These are phyloP conservation scores for Delonix regia DNA, from an alignment of 306 rosid genomes.

Conservation along the genomic window DNA sequence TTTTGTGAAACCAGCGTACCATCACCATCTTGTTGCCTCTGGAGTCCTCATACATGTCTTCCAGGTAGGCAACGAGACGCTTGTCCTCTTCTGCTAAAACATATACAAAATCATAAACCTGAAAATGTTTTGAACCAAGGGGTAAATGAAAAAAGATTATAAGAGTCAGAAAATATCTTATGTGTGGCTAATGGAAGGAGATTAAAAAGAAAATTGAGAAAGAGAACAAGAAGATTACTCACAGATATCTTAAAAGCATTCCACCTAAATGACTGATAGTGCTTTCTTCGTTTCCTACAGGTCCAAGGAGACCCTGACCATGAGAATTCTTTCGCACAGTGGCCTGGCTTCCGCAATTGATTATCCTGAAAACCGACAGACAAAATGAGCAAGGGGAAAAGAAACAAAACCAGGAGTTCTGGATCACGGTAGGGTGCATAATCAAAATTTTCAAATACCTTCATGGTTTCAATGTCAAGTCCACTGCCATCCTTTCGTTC, in stretches of 20 bases:
- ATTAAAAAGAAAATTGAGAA: neutral
- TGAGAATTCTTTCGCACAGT: conserved; percentile 43
- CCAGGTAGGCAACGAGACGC: conserved; percentile 87
- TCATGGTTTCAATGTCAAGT: conserved; percentile 37
- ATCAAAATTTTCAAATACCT: conserved; percentile 53
- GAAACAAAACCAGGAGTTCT: neutral
- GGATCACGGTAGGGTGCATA: neutral
- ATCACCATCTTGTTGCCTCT: conserved; percentile 94
- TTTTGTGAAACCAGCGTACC: conserved; percentile 97
- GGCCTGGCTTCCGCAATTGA: conserved; percentile 43
- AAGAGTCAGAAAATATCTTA: conserved; percentile 22
- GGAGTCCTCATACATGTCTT: conserved; percentile 92
- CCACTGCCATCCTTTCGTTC: conserved; percentile 40
- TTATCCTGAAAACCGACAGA: conserved; percentile 44
- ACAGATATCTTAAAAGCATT: conserved; percentile 77
- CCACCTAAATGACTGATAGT: conserved; percentile 63
- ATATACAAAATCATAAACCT: conserved; percentile 84
- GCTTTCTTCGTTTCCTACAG: conserved; percentile 68
- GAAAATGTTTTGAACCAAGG: conserved; percentile 30
- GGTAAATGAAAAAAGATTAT: neutral
- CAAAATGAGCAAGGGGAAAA: neutral
- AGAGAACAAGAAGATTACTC: conserved; percentile 33
- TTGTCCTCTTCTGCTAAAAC: conserved; percentile 92
- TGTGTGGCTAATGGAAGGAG: neutral
- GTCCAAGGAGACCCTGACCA: conserved; percentile 79